Percentiles rank a stretch among this genome's conserved stretches.
Evolutionary conservation across 169 alveolate genomes (phyloP).

Genomic region (Cardiosporidium cionae): DNA sequence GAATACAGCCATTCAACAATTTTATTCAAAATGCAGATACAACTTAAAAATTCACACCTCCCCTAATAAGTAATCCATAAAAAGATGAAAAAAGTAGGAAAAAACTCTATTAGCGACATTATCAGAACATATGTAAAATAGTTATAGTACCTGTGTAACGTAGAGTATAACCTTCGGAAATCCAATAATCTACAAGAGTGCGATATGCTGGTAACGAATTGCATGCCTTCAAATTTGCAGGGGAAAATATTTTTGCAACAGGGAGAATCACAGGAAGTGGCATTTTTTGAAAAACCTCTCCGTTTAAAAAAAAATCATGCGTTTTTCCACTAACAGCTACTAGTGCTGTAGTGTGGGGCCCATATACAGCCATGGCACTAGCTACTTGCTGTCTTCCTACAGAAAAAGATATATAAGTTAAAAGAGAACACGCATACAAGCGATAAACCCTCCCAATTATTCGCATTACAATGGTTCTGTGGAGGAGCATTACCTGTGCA

Average conservation of each 20-base stretch:
- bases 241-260: constrained; percentile 58
- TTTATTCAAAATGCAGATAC: too few species aligned
- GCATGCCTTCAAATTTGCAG: constrained; percentile 71
- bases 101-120: too few species aligned
- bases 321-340: constrained; percentile 7
- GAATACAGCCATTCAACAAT: not conserved
- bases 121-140: not conserved
- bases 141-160: constrained; percentile 49
- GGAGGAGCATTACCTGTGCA: constrained; percentile 22
- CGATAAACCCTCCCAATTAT: not conserved
- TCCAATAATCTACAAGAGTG: constrained; percentile 55
- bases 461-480: not conserved
- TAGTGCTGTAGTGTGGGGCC: constrained; percentile 35
- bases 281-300: not conserved
- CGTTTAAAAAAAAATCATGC: not conserved
- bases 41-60: too few species aligned
- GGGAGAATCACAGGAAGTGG: not conserved
- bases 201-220: constrained; percentile 51
- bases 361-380: constrained; percentile 24
- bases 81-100: too few species aligned
- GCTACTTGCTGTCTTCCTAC: constrained; percentile 43
- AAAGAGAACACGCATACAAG: not conserved
- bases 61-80: too few species aligned
- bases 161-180: constrained; percentile 52
- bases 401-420: not conserved